A percentile compares a stretch with the other conserved stretches of the same genome.
Conservation (phyloP, 345 rosid genomes). For the Eucalyptus polybractea region DNA sequence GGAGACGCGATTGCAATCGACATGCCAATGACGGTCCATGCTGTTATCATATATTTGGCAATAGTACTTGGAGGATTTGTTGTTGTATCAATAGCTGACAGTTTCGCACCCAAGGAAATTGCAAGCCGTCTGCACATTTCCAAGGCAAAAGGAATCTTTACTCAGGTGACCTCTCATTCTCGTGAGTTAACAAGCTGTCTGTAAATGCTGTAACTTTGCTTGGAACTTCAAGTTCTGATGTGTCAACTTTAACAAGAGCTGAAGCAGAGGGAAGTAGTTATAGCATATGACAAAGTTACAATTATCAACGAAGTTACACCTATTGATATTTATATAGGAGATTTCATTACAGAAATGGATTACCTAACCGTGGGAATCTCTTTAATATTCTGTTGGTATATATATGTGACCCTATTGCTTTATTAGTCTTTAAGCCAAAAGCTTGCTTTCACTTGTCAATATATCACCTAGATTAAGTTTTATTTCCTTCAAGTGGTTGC, state of each 20-base stretch:
- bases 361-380: not conserved
- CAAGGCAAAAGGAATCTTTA: slow-evolving; percentile 81
- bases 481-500: not conserved
- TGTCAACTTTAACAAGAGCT: not conserved
- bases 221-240: not conserved
- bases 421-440: not conserved
- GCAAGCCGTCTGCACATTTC: slow-evolving; percentile 67
- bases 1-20: slow-evolving; percentile 86
- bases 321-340: not conserved
- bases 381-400: not conserved
- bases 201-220: not conserved
- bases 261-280: not conserved
- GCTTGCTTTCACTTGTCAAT: not conserved
- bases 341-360: not conserved
- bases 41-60: slow-evolving; percentile 77
- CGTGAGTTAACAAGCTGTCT: not conserved
- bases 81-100: slow-evolving; percentile 93
- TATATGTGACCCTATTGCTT: not conserved
- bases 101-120: slow-evolving; percentile 83
- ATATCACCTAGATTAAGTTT: not conserved
- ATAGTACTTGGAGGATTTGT: slow-evolving; percentile 65
- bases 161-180: slow-evolving; percentile 53
- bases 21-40: slow-evolving; percentile 87
- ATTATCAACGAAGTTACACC: too few species aligned
- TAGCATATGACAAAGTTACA: not conserved